Evolutionary conservation across 176 grass and related monocot genomes (phyloP).

Genomic region (Aegilops speltoides): DNA sequence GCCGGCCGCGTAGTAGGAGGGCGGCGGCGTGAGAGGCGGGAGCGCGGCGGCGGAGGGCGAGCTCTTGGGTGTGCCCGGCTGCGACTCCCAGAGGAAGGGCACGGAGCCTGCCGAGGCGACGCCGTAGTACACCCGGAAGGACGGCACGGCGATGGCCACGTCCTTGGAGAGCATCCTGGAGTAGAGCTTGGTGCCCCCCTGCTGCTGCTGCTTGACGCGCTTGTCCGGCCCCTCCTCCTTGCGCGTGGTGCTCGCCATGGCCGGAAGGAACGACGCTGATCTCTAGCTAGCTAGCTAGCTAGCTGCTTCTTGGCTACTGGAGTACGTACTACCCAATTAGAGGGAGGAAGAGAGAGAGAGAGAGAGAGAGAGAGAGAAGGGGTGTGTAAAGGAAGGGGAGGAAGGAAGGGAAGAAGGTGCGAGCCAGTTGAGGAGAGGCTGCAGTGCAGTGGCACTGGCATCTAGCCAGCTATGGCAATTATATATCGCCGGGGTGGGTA

Average conservation of each 20-base stretch:
- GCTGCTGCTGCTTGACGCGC: neutral
- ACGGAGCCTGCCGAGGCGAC: constrained; percentile 45
- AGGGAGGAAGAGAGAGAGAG: neutral
- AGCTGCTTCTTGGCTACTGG: too few species aligned
- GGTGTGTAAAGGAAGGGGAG: neutral
- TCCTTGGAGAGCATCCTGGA: constrained; percentile 58
- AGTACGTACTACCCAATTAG: neutral
- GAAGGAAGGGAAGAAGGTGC: constrained; percentile 26
- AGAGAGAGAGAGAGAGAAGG: too few species aligned
- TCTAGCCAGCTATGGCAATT: constrained; percentile 32
- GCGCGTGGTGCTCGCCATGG: constrained; percentile 32
- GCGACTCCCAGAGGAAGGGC: constrained; percentile 58
- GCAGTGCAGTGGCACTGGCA: constrained; percentile 10
- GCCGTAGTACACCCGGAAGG: constrained; percentile 63
- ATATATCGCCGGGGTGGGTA: constrained; percentile 19
- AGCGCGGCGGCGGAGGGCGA: constrained; percentile 23
- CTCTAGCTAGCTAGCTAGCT: neutral
- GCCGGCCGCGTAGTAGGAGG: constrained; percentile 41
- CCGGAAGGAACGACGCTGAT: neutral
- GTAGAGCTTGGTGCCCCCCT: constrained; percentile 39
- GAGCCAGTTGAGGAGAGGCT: constrained; percentile 14
- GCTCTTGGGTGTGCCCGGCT: constrained; percentile 58
- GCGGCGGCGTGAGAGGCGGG: constrained; percentile 55
- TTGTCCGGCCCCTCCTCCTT: neutral
- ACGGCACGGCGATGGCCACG: constrained; percentile 37